Percentiles rank a stretch among this genome's conserved stretches.
Evolutionary conservation across 108 stramenopile species (phyloP).

Genomic region (Epipyxis sp.): DNA sequence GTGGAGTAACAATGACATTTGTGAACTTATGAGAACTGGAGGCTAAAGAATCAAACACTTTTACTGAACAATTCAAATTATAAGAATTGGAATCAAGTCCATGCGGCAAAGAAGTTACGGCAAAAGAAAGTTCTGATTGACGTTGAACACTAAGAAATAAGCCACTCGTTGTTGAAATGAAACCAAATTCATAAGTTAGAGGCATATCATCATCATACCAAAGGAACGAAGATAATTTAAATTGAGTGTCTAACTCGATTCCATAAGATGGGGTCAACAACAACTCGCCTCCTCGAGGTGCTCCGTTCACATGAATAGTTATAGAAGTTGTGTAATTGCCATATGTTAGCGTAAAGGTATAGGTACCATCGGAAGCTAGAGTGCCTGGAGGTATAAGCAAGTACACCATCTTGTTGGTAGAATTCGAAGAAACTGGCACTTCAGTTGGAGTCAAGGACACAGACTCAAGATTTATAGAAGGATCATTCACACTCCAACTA

Average conservation of each 20-base stretch:
- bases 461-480: background rate
- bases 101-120: background rate
- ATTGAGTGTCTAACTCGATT: constrained; percentile 1
- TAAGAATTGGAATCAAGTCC: constrained; percentile 13
- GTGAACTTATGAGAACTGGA: background rate
- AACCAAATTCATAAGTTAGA: constrained; percentile 19
- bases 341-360: constrained; percentile 3
- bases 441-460: background rate
- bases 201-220: constrained; percentile 28
- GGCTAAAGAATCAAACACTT: constrained; percentile 6
- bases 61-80: constrained; percentile 9
- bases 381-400: background rate
- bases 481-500: background rate
- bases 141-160: constrained; percentile 16
- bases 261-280: background rate
- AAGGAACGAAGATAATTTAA: background rate
- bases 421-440: constrained; percentile 19
- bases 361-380: constrained; percentile 6
- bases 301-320: constrained; percentile 10
- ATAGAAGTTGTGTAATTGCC: constrained; percentile 17
- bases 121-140: constrained; percentile 21
- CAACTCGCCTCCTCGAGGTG: constrained; percentile 2
- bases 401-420: too few relatives aligned
- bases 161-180: constrained; percentile 12
- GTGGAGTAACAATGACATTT: constrained; percentile 15